These are phyloP conservation scores for Diaporthe sp. DNA, from an alignment of 2,329 filamentous ascomycete genomes.

Conservation along the genomic window DNA sequence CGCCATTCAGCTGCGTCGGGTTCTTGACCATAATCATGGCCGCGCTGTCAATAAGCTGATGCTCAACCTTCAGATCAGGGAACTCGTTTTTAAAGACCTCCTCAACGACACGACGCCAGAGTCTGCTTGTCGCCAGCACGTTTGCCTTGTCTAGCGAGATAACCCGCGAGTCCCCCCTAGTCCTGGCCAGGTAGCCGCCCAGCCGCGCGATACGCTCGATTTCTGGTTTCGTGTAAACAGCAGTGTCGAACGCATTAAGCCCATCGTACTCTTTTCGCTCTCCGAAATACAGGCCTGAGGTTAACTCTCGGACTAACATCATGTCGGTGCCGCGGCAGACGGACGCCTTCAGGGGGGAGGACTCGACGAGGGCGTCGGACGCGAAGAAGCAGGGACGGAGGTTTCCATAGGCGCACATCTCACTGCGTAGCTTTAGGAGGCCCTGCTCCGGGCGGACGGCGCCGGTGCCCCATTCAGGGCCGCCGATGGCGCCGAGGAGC, in stretches of 20 bases:
- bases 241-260: slow-evolving; percentile 54
- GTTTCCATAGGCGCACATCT: slow-evolving; percentile 60
- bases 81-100: slow-evolving; percentile 54
- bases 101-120: slow-evolving; percentile 57
- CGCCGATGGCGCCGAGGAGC: slow-evolving; percentile 59
- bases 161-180: slow-evolving; percentile 47
- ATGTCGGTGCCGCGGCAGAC: slow-evolving; percentile 58
- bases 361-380: slow-evolving; percentile 50
- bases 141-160: slow-evolving; percentile 65
- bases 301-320: slow-evolving; percentile 61
- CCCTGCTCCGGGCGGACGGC: slow-evolving; percentile 52
- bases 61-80: slow-evolving; percentile 52
- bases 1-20: slow-evolving; percentile 58
- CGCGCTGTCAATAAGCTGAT: slow-evolving; percentile 60
- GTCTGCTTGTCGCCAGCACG: slow-evolving; percentile 59
- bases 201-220: slow-evolving; percentile 59
- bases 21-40: slow-evolving; percentile 60
- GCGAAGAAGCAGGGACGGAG: slow-evolving; percentile 59
- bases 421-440: slow-evolving; percentile 51
- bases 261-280: slow-evolving; percentile 44
- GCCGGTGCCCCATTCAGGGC: slow-evolving; percentile 52
- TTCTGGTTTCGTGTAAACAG: slow-evolving; percentile 56
- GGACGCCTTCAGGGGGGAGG: slow-evolving; percentile 56
- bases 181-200: slow-evolving; percentile 54
- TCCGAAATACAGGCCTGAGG: slow-evolving; percentile 61